These are phyloP conservation scores for Coemansia sp. DNA, from an alignment of 192 early-diverging fungal genomes.

Conservation along the genomic window DNA sequence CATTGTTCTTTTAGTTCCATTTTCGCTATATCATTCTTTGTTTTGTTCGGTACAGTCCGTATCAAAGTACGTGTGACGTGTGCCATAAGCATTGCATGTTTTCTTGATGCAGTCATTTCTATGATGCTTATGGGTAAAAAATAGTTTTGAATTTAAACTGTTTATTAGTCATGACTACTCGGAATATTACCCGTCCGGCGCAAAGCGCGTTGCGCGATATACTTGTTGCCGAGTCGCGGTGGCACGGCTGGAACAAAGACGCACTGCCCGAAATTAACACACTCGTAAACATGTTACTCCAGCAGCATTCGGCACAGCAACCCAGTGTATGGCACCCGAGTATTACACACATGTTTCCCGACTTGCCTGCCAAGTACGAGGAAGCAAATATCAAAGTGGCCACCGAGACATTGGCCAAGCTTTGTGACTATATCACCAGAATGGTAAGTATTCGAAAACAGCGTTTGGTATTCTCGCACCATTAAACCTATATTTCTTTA, in stretches of 20 bases:
- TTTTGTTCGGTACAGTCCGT: too few species aligned
- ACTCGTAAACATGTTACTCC: slow-evolving; percentile 33
- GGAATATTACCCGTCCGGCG: slow-evolving; percentile 12
- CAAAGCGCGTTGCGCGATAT: slow-evolving; percentile 29
- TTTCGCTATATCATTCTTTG: not conserved
- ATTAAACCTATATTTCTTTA: not conserved
- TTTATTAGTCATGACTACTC: not conserved
- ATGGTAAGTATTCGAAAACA: slow-evolving; percentile 10
- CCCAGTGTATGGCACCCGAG: slow-evolving; percentile 49
- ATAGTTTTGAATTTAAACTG: not conserved
- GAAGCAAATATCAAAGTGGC: slow-evolving; percentile 5
- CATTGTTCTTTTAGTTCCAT: slow-evolving; percentile 1
- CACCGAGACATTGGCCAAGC: slow-evolving; percentile 15
- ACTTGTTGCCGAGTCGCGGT: slow-evolving; percentile 28
- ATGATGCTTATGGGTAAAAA: not conserved
- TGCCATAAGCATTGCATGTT: too few species aligned
- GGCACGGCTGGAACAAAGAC: slow-evolving; percentile 42
- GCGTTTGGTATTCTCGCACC: not conserved
- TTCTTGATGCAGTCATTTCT: too few species aligned
- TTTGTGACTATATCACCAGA: slow-evolving; percentile 11
- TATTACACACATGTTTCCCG: slow-evolving; percentile 28
- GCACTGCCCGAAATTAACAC: slow-evolving; percentile 18
- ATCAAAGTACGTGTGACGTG: too few species aligned
- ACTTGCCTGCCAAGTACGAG: slow-evolving; percentile 22
- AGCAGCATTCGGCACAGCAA: slow-evolving; percentile 42